Evolutionary conservation across 192 early-diverging fungal species (phyloP), one percentile per base, ranked within the genome.

Genomic region (Coemansia sp.): DNA sequence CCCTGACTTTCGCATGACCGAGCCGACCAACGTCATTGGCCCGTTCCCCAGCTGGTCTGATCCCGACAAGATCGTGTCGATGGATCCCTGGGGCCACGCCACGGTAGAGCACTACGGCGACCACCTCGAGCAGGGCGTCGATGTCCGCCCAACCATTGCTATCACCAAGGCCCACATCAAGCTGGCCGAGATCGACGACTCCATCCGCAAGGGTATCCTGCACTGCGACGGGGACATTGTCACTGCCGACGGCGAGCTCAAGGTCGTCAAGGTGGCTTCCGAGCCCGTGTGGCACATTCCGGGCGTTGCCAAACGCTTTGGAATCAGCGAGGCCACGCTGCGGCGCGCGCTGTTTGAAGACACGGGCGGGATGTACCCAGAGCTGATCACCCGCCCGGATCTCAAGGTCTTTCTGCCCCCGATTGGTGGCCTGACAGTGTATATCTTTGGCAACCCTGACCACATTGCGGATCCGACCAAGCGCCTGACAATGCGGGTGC

Each of bases 201-300:
- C 80, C 27, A 86, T 94, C 16, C 56, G 71, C 48, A 63, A 77
- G 33, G 89, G 89, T 2, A 62, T 64, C 6, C 54, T 97, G 45
- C 73, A 60, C 18, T 85, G 92, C 5, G 95, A 97, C 67, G 92
- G 92, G 33, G 88, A 90, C 27, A 76, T 95, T 33, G 88, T 97
- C 1, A 91, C 91, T 46, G 69, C 84, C 18, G 61, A 66, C 7
- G 95, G 93, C 24, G 90, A 97, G 53, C 69, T 97, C 23, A 88
- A 86, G 67, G 92, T 92, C 31, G 87, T 89, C 44, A 97, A 97
- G 78, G 95, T 91, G 21, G 95, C 95, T 5, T 84, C 93, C 9
- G 95, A 97, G 65, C 95, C 95, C 33, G 95, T 97, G 12, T 97
- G 95, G 95, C 88, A 88, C 60, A 78, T 97, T 3, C 95, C 95